These are phyloP conservation scores for Rutstroemia sp. DNA, from an alignment of 2,329 filamentous ascomycete genomes.

Conservation along the genomic window DNA sequence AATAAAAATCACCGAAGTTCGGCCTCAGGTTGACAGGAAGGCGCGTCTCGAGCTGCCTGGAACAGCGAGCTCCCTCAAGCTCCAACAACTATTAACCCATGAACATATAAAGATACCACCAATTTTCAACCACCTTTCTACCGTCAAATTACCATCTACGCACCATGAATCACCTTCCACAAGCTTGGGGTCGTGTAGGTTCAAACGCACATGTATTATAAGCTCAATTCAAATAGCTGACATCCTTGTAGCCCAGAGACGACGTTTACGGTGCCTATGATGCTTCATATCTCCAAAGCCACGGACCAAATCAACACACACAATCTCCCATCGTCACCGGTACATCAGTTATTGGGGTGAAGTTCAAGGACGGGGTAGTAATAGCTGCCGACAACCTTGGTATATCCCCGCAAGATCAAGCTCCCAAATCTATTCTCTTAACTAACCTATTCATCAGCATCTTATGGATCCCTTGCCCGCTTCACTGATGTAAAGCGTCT, in stretches of 20 bases:
- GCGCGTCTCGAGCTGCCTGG: conserved; percentile 11
- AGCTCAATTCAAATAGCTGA: conserved; percentile 30
- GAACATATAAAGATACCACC: conserved; percentile 5
- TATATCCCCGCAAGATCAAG: conserved; percentile 32
- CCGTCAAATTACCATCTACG: not conserved
- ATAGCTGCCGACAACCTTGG: conserved; percentile 96
- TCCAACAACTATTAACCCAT: conserved; percentile 9
- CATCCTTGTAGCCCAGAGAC: conserved; percentile 69
- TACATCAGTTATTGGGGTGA: conserved; percentile 89
- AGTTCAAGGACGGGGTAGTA: conserved; percentile 93
- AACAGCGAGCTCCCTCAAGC: conserved; percentile 9
- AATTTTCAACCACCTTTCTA: not conserved
- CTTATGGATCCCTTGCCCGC: conserved; percentile 92
- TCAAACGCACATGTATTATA: not conserved
- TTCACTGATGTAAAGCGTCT: conserved; percentile 97
- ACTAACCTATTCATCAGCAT: conserved; percentile 50
- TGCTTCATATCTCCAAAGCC: conserved; percentile 69
- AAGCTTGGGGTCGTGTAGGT: conserved; percentile 66
- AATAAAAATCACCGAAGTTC: conserved; percentile 1
- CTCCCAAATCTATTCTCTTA: conserved; percentile 10
- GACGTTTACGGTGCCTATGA: conserved; percentile 96
- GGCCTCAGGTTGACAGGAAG: conserved; percentile 2
- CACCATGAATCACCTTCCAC: conserved; percentile 64
- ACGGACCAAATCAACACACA: conserved; percentile 73
- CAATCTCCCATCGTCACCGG: conserved; percentile 92